phyloP scores from a whole-genome alignment of 2,329 filamentous ascomycete genomes.

The Fusarium nelsonii region DNA sequence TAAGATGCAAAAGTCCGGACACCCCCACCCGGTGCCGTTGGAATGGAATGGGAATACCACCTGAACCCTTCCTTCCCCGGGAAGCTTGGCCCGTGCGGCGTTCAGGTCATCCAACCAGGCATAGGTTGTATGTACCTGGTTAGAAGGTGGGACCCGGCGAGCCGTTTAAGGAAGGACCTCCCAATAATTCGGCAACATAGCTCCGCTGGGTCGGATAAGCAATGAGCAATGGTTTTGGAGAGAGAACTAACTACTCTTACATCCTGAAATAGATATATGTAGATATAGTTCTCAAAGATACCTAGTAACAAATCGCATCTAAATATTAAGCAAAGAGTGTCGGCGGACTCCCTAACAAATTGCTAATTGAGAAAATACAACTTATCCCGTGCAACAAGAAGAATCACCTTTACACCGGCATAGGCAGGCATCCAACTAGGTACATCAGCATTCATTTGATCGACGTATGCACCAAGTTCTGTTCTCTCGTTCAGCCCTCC shows the following conservation, averaged over 20 bases:
- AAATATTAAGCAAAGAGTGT: too few species aligned
- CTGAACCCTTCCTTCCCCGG: conserved; percentile 12
- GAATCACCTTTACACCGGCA: neutral
- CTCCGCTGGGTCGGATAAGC: conserved; percentile 5
- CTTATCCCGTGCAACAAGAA: neutral
- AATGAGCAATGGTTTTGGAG: neutral
- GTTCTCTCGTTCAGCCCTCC: neutral
- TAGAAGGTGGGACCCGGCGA: conserved; percentile 20
- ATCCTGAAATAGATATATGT: too few species aligned
- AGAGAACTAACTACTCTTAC: too few species aligned
- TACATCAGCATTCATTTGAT: neutral
- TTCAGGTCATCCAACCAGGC: neutral
- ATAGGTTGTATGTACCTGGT: neutral
- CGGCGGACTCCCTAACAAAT: neutral
- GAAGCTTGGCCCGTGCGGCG: conserved; percentile 17
- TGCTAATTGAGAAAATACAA: neutral
- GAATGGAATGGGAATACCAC: conserved; percentile 10
- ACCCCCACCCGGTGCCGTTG: conserved; percentile 7
- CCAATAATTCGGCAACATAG: conserved; percentile 1
- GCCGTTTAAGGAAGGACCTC: conserved; percentile 29
- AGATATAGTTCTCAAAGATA: too few species aligned
- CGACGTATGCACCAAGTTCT: neutral
- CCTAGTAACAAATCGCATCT: too few species aligned
- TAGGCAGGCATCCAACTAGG: neutral
- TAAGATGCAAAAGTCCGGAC: conserved; percentile 1